Conservation (phyloP, 306 rosid species). For the Glycyrrhiza uralensis region DNA sequence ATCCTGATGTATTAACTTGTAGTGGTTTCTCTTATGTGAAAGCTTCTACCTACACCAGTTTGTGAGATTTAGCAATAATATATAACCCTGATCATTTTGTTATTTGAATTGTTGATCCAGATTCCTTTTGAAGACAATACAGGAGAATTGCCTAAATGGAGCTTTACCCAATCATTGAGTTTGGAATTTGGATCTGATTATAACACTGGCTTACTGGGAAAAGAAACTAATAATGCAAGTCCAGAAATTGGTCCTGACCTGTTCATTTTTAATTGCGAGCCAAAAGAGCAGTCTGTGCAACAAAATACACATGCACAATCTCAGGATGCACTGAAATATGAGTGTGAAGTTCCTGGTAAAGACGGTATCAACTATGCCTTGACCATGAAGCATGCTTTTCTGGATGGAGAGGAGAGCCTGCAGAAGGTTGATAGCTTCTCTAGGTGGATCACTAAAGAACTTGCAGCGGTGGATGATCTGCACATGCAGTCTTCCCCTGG, state of each 20-base stretch:
- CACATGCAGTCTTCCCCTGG: conserved; percentile 75
- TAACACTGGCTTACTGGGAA: conserved; percentile 21
- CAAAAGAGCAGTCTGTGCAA: conserved; percentile 36
- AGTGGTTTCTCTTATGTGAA: neutral
- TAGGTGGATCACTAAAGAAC: conserved; percentile 75
- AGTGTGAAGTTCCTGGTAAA: conserved; percentile 41
- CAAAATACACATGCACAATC: conserved; percentile 40
- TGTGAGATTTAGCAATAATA: conserved; percentile 1
- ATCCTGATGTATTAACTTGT: neutral
- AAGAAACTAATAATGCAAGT: conserved; percentile 23
- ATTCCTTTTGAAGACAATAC: conserved; percentile 49
- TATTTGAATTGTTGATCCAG: conserved; percentile 43
- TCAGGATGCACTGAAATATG: conserved; percentile 30
- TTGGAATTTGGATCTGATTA: conserved; percentile 44
- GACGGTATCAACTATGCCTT: conserved; percentile 47
- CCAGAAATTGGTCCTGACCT: conserved; percentile 32
- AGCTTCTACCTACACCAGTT: neutral
- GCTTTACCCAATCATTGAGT: conserved; percentile 40
- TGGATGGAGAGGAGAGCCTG: conserved; percentile 59
- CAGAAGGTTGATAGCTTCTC: conserved; percentile 93
- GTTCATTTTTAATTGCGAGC: conserved; percentile 32
- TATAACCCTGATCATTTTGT: conserved; percentile 22
- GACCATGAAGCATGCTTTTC: conserved; percentile 45
- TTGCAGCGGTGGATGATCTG: conserved; percentile 72
- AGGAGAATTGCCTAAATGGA: conserved; percentile 41